Evolutionary conservation across 2,329 filamentous ascomycete genomes (phyloP).

Genomic region (Pseudogymnoascus sp.): DNA sequence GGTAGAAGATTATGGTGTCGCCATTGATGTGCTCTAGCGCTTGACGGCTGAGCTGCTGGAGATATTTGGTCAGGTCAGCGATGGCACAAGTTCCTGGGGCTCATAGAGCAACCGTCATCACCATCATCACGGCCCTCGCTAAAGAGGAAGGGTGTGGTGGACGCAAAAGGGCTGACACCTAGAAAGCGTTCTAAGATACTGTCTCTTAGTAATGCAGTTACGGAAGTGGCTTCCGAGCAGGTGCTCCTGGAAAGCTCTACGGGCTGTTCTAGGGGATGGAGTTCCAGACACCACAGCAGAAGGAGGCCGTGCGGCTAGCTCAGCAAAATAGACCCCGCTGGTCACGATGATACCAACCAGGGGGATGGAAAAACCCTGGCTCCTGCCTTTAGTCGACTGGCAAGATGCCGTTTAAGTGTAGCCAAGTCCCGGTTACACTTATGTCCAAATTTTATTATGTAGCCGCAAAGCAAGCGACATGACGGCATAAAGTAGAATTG

Average conservation of each 20-base stretch:
- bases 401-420: no score
- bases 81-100: conserved; percentile 13
- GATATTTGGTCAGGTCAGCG: conserved; percentile 14
- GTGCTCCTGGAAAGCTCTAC: not conserved
- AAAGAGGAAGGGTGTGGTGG: not conserved
- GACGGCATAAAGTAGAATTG: no score
- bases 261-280: not conserved
- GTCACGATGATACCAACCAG: conserved; percentile 6
- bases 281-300: not conserved
- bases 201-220: not conserved
- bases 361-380: conserved; percentile 9
- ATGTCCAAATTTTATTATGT: no score
- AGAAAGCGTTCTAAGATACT: not conserved
- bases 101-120: conserved; percentile 4
- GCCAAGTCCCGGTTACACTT: no score
- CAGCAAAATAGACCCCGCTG: not conserved
- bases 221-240: not conserved
- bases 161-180: not conserved
- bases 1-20: not conserved
- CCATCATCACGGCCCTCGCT: not conserved
- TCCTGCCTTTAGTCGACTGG: no score
- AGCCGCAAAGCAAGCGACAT: no score
- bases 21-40: conserved; percentile 13
- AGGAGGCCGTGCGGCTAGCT: not conserved
- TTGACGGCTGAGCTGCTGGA: conserved; percentile 14